Evolutionary conservation across 129 eudicot species (phyloP), one percentile per base, ranked within the genome.

Genomic region (Cynara cardunculus): DNA sequence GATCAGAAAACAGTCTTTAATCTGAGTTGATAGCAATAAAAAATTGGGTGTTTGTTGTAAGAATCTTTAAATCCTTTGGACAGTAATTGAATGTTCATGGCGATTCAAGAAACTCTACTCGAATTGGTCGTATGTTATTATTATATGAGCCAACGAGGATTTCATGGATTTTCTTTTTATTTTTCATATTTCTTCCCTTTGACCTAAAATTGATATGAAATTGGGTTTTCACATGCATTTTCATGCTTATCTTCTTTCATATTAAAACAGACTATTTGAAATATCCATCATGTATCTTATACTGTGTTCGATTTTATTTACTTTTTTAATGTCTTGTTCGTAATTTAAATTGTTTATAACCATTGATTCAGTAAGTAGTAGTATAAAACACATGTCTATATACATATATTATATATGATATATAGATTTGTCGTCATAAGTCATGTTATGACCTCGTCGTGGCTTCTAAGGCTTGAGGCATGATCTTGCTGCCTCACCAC

Each of bases 11-110:
- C 10, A 39, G 80, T 11, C 5, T 37, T 77, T 21, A 56, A 56
- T 56, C 22, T 53, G 22, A 53, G 22, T 35, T 61, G 25, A 10
- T 35, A 0, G 13, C 49, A 46, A 69, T 11, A 46, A 41, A 46
- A 39, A 44, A 68, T 78, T 69, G 69, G 82, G 82, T 75, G 37
- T 70, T 75, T 70, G 74, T 70, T 76, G 80, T 34, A 32, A 31
- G 34, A 62, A 61, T 21, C 18, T 64, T 64, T 22, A 64, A 64
- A 64, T 64, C 27, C 21, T 21, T 61, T 61, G 68, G 26, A 61
- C 25, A 56, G 71, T 59, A 75, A 75, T 75, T 75, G 79, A 31
- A 59, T 19, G 69, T 27, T 75, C 79, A 31, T 59, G 56, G 53
- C 56, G 35, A 61, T 32, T 22, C 34, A 76, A 32, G 72, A 25